phyloP scores from a whole-genome alignment of 2,329 filamentous ascomycete species.

The Fusarium odoratissimum region DNA sequence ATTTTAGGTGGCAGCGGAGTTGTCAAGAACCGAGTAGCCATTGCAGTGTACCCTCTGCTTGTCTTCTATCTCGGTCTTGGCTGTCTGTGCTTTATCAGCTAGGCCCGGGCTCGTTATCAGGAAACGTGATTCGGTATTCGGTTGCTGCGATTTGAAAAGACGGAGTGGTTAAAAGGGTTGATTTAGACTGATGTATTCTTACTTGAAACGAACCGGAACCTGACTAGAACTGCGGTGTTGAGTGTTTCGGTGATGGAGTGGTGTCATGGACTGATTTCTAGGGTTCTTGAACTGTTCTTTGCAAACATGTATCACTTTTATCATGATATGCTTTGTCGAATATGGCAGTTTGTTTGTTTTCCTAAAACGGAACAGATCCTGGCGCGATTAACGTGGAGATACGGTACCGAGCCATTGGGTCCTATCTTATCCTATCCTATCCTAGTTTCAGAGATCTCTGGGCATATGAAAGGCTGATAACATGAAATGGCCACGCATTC shows the following conservation, averaged over 20 bases:
- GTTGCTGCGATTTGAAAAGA: neutral
- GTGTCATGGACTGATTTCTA: conserved; percentile 4
- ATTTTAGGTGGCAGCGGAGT: conserved; percentile 96
- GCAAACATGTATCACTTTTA: conserved; percentile 13
- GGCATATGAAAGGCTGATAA: neutral
- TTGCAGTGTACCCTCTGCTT: conserved; percentile 94
- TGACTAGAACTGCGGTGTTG: conserved; percentile 24
- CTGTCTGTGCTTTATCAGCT: conserved; percentile 97
- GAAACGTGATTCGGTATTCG: neutral
- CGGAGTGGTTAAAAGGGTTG: conserved; percentile 7
- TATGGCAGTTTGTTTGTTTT: conserved; percentile 1
- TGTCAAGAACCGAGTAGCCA: conserved; percentile 90
- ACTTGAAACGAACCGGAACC: conserved; percentile 18
- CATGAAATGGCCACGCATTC: neutral
- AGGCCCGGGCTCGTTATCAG: conserved; percentile 40
- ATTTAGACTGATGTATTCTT: conserved; percentile 35
- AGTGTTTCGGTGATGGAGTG: conserved; percentile 13
- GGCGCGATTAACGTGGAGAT: conserved; percentile 9
- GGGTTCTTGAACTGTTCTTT: conserved; percentile 1
- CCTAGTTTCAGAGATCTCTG: neutral
- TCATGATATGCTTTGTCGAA: neutral
- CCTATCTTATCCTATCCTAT: neutral
- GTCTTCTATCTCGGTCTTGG: conserved; percentile 95
- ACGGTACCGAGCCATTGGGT: conserved; percentile 2
- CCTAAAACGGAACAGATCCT: conserved; percentile 1